phyloP scores from a whole-genome alignment of 164 flowering plant species.

The Chloranthus sessilifolius region DNA sequence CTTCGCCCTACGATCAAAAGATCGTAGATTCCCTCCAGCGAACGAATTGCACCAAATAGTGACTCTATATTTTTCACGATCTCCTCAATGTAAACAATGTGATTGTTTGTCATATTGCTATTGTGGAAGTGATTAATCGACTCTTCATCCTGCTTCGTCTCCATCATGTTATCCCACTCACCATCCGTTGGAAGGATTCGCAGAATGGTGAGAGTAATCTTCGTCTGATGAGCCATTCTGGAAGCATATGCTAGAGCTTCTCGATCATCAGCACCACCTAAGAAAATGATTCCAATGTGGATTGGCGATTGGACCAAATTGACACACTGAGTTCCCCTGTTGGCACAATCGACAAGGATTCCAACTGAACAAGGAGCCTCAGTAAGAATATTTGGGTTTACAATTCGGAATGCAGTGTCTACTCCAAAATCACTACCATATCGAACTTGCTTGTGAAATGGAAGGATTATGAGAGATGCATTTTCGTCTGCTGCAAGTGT shows the following conservation, averaged over 20 bases:
- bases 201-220: conserved; percentile 27
- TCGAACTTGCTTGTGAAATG: conserved; percentile 25
- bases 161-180: conserved; percentile 6
- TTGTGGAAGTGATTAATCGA: conserved; percentile 20
- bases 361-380: conserved; percentile 48
- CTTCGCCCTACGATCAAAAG: conserved; percentile 44
- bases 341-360: conserved; percentile 37
- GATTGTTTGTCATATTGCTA: conserved; percentile 11
- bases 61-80: conserved; percentile 31
- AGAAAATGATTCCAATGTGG: conserved; percentile 31
- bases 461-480: conserved; percentile 42
- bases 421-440: background rate
- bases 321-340: conserved; percentile 1
- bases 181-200: conserved; percentile 13
- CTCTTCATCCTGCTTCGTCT: conserved; percentile 18
- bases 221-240: conserved; percentile 30
- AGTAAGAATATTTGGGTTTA: background rate
- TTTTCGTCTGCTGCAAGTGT: conserved; percentile 39
- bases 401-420: background rate
- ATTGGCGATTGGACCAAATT: background rate
- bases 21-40: conserved; percentile 21
- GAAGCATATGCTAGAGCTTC: conserved; percentile 42
- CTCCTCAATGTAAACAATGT: conserved; percentile 29
- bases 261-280: conserved; percentile 48
- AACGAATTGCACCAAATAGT: conserved; percentile 8